Conservation (phyloP, 2,329 filamentous ascomycete genomes). For the Akanthomyces muscarius region DNA sequence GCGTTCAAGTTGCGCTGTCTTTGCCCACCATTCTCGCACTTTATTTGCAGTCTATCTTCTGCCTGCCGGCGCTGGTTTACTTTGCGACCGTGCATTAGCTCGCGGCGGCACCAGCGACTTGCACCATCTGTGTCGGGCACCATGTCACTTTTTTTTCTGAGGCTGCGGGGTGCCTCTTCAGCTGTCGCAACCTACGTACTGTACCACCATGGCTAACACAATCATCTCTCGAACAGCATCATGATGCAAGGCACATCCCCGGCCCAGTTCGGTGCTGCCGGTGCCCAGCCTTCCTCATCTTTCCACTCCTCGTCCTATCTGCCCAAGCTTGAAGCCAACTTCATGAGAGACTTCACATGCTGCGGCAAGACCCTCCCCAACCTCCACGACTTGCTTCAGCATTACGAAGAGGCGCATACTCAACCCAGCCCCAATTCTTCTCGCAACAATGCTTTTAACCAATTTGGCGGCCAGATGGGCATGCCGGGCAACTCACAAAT, state of each 20-base stretch:
- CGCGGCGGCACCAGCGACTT: background rate
- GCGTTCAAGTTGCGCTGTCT: constrained; percentile 19
- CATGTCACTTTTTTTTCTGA: constrained; percentile 9
- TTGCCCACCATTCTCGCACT: background rate
- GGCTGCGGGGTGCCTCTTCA: constrained; percentile 9
- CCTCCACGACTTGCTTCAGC: constrained; percentile 89
- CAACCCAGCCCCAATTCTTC: constrained; percentile 51
- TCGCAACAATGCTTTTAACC: constrained; percentile 39
- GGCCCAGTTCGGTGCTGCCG: constrained; percentile 50
- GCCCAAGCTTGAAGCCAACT: constrained; percentile 93
- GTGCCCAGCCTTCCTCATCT: constrained; percentile 74
- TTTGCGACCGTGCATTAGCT: constrained; percentile 3
- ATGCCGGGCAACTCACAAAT: constrained; percentile 31
- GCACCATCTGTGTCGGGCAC: constrained; percentile 2
- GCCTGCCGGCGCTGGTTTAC: background rate
- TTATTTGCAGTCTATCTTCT: background rate
- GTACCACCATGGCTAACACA: constrained; percentile 22
- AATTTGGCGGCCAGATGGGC: constrained; percentile 34
- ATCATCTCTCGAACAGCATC: constrained; percentile 56
- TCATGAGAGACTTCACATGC: constrained; percentile 96
- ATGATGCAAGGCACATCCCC: constrained; percentile 97
- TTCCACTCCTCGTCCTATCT: constrained; percentile 96
- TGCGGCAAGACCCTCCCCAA: constrained; percentile 87
- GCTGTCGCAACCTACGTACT: constrained; percentile 12
- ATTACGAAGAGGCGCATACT: constrained; percentile 94